Percentiles rank a stretch among this genome's conserved stretches.
Conservation (phyloP, 306 rosid species). For the Morella rubra region DNA sequence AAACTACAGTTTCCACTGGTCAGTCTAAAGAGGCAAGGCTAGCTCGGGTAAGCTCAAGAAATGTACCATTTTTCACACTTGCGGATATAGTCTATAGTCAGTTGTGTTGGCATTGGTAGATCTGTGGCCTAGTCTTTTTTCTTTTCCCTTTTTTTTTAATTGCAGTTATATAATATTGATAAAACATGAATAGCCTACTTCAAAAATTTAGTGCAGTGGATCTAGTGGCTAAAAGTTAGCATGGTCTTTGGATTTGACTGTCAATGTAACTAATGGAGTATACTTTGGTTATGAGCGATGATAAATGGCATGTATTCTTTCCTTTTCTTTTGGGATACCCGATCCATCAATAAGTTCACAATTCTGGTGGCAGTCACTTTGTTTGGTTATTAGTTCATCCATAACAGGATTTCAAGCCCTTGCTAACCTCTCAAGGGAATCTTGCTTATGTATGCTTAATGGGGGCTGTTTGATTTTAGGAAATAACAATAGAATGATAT, state of each 20-base stretch:
- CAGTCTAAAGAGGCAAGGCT: constrained; percentile 98
- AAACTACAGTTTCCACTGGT: constrained; percentile 82
- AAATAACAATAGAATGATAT: not conserved
- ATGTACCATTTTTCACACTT: not conserved
- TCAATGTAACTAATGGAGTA: constrained; percentile 3
- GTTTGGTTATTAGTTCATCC: not conserved
- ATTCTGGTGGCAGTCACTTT: not conserved
- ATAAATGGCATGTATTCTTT: not conserved
- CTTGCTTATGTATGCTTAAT: not conserved
- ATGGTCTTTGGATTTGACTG: not conserved
- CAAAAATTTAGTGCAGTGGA: not conserved
- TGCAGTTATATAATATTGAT: not conserved
- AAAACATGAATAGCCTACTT: not conserved
- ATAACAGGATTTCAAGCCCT: not conserved
- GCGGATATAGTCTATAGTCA: not conserved
- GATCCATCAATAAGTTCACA: not conserved
- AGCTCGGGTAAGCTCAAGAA: constrained; percentile 76
- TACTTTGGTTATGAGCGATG: not conserved
- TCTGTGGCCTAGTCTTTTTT: not conserved
- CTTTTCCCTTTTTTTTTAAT: not conserved
- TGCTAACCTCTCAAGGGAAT: not conserved
- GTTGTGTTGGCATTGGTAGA: not conserved
- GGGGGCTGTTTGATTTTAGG: not conserved
- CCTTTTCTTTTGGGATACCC: not conserved
- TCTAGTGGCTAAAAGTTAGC: not conserved